Evolutionary conservation across 2,329 filamentous ascomycete genomes (phyloP), one percentile per base, ranked within the genome.

Genomic region (Sporothrix phasma): DNA sequence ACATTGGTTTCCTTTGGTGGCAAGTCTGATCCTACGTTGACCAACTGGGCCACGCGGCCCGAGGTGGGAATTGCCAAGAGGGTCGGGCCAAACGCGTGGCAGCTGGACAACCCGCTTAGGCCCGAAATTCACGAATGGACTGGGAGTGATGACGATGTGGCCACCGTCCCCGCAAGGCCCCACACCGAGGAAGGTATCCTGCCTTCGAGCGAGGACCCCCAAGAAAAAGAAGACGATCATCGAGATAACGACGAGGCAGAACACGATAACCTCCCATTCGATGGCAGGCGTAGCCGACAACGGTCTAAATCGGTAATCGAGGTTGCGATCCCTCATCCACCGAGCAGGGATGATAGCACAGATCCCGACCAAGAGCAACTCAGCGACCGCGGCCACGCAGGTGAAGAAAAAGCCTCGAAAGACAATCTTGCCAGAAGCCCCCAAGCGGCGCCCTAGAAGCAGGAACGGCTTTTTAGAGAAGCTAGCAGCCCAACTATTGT

Each of bases 1-100:
- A 65, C 63, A 4, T 63, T 65, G 0, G 73, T 79, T 0, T 62
- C 68, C 13, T 79, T 80, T 68, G 78, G 78, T 3, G 75, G 76
- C 3, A 67, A 67, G 19, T 67, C 69, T 2, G 79, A 80, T 64
- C 58, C 66, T 2, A 74, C 73, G 0, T 70, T 80, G n/a, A 76
- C 72, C 0, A 63, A 71, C 2, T 80, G 78, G 78, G 77, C 76
- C 0, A 73, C 71, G 11, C 69, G 68, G 41, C 66, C 68, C 4
- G 72, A 72, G 1, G 77, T 79, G 17, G 72, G 71, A 4, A 76
- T 80, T 43, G 75, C 79, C 1, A 68, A 68, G 61, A 45, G 65
- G 4, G 62, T 67, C 6, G 67, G 68, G 1, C 64, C 66, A 17
- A 31, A 68, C 19, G 26, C 58, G 0, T 70, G 68, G 68, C 62